Base-by-base conservation (phyloP, 1,284 basidiomycete genomes). In the Tetrapyrgos nigripes region DNA sequence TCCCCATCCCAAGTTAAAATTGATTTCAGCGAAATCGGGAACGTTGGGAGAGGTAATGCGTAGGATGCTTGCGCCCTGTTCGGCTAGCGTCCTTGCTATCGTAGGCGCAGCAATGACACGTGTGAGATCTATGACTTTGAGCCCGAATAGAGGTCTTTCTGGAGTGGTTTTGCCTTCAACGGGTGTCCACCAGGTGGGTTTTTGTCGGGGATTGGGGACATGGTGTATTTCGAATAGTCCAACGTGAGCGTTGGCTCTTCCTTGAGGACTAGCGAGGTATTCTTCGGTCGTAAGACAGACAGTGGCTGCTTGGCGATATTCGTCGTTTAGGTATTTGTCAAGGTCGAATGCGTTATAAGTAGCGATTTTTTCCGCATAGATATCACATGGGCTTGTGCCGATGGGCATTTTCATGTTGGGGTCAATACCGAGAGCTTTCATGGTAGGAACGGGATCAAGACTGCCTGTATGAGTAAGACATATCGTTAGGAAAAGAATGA, bases 71-170 rank as follows among this genome's bases (percentile, higher is more conserved):
- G 71, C 71, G 2, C 71, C 70, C 23, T 69, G 61, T 50, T 71
- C 69, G 9, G 70, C 70, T 3, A 71, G 65, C 9, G 68, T 67
- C 10, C 68, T 55, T 11, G 58, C 63, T 2, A 71, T 58, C 10
- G 66, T 62, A 3, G 70, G 70, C 4, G 63, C 64, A 10, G 71
- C 69, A n/a, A 73, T 67, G 26, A 71, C 62, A 19, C 71, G 66
- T 5, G 69, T 70, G 11, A 73, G 47, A 48, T 73, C 70, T 11
- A 73, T 52, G 11, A 71, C 58, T 50, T 71, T 70, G 28, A 72
- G 50, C 4, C 69, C 69, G 28, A 64, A 68, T 2, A 70, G 59
- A 2, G 69, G 67, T 19, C 67, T 57, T 3, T 55, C 17, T 4
- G 55, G 52, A 10, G 48, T 47, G 3, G 63, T 63, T 17, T 62